Evolutionary conservation across 2,329 filamentous ascomycete genomes (phyloP).

Genomic region (Colletotrichum theobromicola): DNA sequence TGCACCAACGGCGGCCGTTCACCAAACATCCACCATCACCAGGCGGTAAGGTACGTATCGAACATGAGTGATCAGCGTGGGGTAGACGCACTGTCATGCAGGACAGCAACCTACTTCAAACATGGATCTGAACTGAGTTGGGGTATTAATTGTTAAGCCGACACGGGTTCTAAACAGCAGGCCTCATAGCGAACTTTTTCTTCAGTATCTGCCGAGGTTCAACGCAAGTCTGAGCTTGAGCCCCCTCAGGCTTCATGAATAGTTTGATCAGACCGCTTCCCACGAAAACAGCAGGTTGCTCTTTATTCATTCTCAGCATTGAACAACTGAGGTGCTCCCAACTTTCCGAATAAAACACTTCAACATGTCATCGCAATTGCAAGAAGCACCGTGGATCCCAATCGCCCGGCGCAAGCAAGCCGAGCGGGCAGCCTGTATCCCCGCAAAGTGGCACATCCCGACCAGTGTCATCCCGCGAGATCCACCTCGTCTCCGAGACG

Average conservation of each 20-base stretch:
- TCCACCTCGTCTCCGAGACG: background rate
- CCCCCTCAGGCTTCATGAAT: background rate
- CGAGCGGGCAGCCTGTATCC: background rate
- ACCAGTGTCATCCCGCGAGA: background rate
- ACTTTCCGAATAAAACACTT: too few species aligned
- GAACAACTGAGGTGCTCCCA: background rate
- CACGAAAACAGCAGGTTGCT: background rate
- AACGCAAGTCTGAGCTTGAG: background rate
- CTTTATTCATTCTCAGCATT: background rate
- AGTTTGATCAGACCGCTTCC: background rate
- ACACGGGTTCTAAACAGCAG: background rate
- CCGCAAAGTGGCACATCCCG: slow-evolving; percentile 5
- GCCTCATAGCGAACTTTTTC: background rate
- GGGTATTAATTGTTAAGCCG: background rate
- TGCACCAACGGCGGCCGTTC: background rate
- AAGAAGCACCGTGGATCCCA: background rate
- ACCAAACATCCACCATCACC: background rate
- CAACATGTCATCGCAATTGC: background rate
- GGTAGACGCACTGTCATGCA: background rate
- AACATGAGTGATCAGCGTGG: background rate
- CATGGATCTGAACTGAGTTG: background rate
- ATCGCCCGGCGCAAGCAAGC: slow-evolving; percentile 9
- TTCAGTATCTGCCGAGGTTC: background rate
- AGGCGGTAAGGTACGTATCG: background rate
- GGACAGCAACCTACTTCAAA: background rate